Evolutionary conservation across 2,329 filamentous ascomycete species (phyloP).

Genomic region (Scolecobasidium constrictum): DNA sequence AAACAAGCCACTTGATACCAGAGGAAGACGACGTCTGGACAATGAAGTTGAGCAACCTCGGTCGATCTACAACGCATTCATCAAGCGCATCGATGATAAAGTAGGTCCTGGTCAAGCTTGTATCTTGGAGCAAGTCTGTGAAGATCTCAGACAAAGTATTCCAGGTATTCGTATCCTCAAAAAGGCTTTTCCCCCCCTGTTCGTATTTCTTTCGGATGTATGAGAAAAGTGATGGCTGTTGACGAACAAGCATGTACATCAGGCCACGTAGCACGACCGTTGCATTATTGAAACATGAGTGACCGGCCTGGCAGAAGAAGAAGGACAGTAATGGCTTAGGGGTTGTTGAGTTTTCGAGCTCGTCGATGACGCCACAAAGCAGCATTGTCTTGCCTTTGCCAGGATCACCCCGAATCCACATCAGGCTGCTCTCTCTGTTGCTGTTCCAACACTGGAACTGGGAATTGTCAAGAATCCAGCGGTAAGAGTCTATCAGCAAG

Average conservation of each 20-base stretch:
- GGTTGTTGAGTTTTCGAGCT: constrained; percentile 15
- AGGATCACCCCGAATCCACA: constrained; percentile 28
- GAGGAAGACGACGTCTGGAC: constrained; percentile 5
- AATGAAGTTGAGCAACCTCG: constrained; percentile 9
- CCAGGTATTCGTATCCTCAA: constrained; percentile 30
- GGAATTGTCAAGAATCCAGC: constrained; percentile 16
- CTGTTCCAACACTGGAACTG: constrained; percentile 17
- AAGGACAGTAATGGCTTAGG: constrained; percentile 16
- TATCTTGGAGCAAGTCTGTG: constrained; percentile 27
- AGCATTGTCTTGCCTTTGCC: constrained; percentile 32
- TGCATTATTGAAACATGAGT: constrained; percentile 27
- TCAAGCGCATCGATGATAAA: constrained; percentile 39
- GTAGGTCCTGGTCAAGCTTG: constrained; percentile 16
- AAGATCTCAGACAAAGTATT: constrained; percentile 28
- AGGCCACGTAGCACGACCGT: no score
- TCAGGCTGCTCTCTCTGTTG: constrained; percentile 16
- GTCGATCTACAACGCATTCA: constrained; percentile 25
- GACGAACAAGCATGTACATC: constrained; percentile 23
- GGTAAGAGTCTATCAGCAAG: constrained; percentile 12
- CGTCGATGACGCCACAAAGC: constrained; percentile 22
- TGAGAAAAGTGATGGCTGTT: constrained; percentile 22
- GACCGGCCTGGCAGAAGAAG: constrained; percentile 35
- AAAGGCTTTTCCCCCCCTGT: constrained; percentile 22
- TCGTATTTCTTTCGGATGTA: constrained; percentile 27
- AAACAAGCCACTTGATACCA: constrained; percentile 25